Base-by-base conservation (phyloP, 2,329 filamentous ascomycete species). In the Chrysosporium keratinophilum region DNA sequence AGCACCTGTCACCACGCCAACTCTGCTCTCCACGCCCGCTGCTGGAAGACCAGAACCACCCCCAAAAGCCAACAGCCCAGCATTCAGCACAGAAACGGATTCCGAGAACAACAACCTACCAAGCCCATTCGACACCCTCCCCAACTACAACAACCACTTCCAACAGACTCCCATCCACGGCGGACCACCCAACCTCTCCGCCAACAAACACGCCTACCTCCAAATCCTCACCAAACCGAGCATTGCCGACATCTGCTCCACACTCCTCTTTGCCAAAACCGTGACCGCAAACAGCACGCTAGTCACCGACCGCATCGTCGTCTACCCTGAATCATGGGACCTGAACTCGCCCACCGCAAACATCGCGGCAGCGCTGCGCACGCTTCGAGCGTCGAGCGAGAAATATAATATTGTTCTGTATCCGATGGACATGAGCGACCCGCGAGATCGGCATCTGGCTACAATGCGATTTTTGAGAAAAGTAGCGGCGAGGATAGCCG, bases 321-420 rank as follows among this genome's bases (percentile, higher is more conserved):
- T 75, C 58, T 75, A 75, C 57, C 73, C 73, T 6, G 62, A 67
- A 54, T 68, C 71, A 56, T 74, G 72, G 72, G 72, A 75, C 52
- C 50, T 59, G 14, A 42, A 64, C 62, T 60, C 59, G 59, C 28
- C 55, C 58, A 19, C 60, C 0, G 60, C 64, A 33, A 58, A 62
- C 1, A 60, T 70, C 46, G 57, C 63, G 1, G 61, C 60, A 12
- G 69, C 70, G 0, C 59, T 75, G 19, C 64, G 65, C 1, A 61
- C 70, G 28, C 65, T 75, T 34, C 67, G 67, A 46, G 58, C 64
- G 12, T 65, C 71, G 3, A 69, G 70, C 50, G 64, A 67, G 9
- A 63, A 69, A 50, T 69, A 73, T 48, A 65, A 63, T 23, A 68
- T 74, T 47, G 68, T 70, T 65, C 61, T 71, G 5, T 63, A 72